Evolutionary conservation across 2,329 filamentous ascomycete genomes (phyloP).

Genomic region (Ramichloridium luteum): DNA sequence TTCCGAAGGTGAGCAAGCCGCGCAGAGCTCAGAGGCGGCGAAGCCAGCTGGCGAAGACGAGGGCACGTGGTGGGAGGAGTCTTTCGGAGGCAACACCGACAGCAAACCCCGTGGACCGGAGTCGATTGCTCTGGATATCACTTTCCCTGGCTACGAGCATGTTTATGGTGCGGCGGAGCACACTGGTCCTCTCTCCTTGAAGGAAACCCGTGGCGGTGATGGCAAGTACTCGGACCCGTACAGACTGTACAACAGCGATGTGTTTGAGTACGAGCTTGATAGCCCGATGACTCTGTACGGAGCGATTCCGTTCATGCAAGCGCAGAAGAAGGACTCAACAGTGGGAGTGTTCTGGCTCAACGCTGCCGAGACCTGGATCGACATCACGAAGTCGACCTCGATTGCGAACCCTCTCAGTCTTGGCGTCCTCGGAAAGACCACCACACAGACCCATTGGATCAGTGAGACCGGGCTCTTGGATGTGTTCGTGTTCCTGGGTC

Average conservation of each 20-base stretch:
- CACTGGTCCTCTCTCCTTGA: slow-evolving; percentile 74
- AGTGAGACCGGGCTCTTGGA: slow-evolving; percentile 85
- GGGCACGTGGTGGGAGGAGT: slow-evolving; percentile 95
- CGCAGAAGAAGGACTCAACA: slow-evolving; percentile 82
- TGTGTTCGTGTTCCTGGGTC: slow-evolving; percentile 87
- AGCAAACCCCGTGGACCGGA: slow-evolving; percentile 91
- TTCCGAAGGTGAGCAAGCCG: slow-evolving; percentile 34
- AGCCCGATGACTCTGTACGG: slow-evolving; percentile 98
- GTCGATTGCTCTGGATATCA: slow-evolving; percentile 80
- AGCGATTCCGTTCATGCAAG: slow-evolving; percentile 96
- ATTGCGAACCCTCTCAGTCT: slow-evolving; percentile 65
- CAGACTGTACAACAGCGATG: slow-evolving; percentile 87
- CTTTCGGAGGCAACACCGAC: slow-evolving; percentile 90
- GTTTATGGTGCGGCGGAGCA: slow-evolving; percentile 94
- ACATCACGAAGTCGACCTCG: slow-evolving; percentile 71
- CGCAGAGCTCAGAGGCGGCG: slow-evolving; percentile 38
- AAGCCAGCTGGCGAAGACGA: slow-evolving; percentile 52
- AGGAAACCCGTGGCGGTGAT: slow-evolving; percentile 77
- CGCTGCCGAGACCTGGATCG: slow-evolving; percentile 92
- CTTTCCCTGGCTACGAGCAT: slow-evolving; percentile 81
- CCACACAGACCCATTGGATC: slow-evolving; percentile 90
- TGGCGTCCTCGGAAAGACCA: slow-evolving; percentile 54
- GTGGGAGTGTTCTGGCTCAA: slow-evolving; percentile 98
- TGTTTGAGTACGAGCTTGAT: slow-evolving; percentile 94
- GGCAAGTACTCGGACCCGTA: slow-evolving; percentile 84